These are phyloP conservation scores for Castanea mollissima DNA, from an alignment of 306 rosid species.

Conservation along the genomic window DNA sequence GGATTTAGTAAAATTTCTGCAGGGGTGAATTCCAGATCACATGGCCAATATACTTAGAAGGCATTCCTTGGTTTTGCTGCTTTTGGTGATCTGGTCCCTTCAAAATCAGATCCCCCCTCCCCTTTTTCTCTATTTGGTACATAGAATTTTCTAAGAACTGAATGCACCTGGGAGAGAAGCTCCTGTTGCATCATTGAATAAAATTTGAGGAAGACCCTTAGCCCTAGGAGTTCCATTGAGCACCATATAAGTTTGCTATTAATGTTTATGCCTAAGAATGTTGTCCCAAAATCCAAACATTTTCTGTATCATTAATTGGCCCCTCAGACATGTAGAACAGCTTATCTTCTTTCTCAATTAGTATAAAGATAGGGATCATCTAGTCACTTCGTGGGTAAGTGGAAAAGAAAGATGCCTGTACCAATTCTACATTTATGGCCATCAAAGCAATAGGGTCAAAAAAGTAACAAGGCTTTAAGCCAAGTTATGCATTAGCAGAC, in stretches of 20 bases:
- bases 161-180: neutral
- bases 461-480: neutral
- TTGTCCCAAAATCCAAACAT: neutral
- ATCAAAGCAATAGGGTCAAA: neutral
- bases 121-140: neutral
- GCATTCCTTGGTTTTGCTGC: neutral
- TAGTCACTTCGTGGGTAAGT: neutral
- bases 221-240: neutral
- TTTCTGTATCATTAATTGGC: neutral
- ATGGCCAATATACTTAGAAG: neutral
- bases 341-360: neutral
- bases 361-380: neutral
- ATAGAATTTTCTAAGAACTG: neutral
- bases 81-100: neutral
- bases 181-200: neutral
- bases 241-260: neutral
- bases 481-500: neutral
- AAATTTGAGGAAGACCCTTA: neutral
- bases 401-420: neutral
- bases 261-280: neutral
- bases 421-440: neutral
- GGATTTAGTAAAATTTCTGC: neutral
- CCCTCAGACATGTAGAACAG: neutral
- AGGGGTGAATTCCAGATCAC: neutral
- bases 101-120: neutral